Conservation (phyloP, 306 rosid genomes). For the Trichosanthes cucumerina region DNA sequence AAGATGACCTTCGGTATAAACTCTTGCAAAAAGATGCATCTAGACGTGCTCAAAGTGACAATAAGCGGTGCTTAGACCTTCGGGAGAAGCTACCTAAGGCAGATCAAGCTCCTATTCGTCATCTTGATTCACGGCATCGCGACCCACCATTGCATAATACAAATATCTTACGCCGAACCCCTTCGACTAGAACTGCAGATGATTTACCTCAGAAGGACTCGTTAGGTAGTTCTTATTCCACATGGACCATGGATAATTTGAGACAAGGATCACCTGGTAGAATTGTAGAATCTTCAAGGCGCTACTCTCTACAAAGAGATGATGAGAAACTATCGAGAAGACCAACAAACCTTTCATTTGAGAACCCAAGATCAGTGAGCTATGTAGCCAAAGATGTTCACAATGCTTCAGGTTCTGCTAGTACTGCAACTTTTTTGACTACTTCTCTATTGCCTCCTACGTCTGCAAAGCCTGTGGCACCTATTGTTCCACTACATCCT, state of each 20-base stretch:
- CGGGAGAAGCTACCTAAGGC: conserved; percentile 79
- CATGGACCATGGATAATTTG: conserved; percentile 65
- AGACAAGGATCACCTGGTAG: conserved; percentile 49
- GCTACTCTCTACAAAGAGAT: conserved; percentile 26
- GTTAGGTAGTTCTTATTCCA: conserved; percentile 54
- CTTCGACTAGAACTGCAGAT: conserved; percentile 52
- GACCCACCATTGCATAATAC: conserved; percentile 38
- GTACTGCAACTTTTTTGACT: conserved; percentile 33
- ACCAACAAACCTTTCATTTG: conserved; percentile 47
- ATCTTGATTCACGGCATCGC: conserved; percentile 23
- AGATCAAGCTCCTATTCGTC: conserved; percentile 6
- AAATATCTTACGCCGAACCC: conserved; percentile 29
- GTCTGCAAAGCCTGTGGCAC: conserved; percentile 41
- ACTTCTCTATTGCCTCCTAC: conserved; percentile 44
- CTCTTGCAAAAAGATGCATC: conserved; percentile 60
- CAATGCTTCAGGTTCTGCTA: conserved; percentile 47
- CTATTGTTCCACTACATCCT: conserved; percentile 53
- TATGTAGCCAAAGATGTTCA: conserved; percentile 44
- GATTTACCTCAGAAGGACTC: conserved; percentile 53
- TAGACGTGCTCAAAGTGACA: conserved; percentile 33
- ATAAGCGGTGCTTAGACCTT: conserved; percentile 50
- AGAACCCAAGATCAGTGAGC: conserved; percentile 39
- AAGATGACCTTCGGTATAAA: conserved; percentile 78
- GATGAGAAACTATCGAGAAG: conserved; percentile 28
- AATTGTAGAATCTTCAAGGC: conserved; percentile 25